Evolutionary conservation across 129 eudicot genomes (phyloP).

Genomic region (Pulicaria dysenterica): DNA sequence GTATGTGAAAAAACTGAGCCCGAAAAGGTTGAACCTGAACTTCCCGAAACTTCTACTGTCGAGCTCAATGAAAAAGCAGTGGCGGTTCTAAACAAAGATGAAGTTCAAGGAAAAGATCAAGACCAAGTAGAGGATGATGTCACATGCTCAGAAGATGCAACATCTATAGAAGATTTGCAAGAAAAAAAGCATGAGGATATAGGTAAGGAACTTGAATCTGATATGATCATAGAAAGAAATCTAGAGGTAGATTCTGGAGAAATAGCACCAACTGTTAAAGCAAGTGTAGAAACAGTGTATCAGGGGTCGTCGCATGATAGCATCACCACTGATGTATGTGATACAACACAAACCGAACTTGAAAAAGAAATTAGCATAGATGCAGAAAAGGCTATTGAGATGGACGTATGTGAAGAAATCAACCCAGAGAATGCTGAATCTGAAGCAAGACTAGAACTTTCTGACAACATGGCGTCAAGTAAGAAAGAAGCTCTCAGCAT

Average conservation of each 20-base stretch:
- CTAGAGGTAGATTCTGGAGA: neutral
- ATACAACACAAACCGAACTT: constrained; percentile 17
- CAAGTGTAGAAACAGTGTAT: neutral
- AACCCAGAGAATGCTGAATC: constrained; percentile 13
- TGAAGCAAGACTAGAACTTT: constrained; percentile 14
- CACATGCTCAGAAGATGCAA: no score
- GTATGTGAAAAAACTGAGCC: no score
- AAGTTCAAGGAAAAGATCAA: no score
- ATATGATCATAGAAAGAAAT: no score
- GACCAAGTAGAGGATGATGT: no score
- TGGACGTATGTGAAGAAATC: constrained; percentile 8
- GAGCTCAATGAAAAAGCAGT: no score
- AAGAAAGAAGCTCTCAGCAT: constrained; percentile 14
- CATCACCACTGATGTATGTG: constrained; percentile 6
- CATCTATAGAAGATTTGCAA: no score
- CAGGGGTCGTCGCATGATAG: neutral
- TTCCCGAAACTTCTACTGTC: no score
- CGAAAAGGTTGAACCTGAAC: no score
- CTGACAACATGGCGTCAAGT: neutral
- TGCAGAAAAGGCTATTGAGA: constrained; percentile 12
- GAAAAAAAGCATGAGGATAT: no score
- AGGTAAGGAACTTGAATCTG: no score
- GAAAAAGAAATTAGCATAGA: neutral
- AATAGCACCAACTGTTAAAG: neutral
- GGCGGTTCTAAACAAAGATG: no score